Base-by-base conservation (phyloP, 2,329 filamentous ascomycete species). In the Blastomyces gilchristii region DNA sequence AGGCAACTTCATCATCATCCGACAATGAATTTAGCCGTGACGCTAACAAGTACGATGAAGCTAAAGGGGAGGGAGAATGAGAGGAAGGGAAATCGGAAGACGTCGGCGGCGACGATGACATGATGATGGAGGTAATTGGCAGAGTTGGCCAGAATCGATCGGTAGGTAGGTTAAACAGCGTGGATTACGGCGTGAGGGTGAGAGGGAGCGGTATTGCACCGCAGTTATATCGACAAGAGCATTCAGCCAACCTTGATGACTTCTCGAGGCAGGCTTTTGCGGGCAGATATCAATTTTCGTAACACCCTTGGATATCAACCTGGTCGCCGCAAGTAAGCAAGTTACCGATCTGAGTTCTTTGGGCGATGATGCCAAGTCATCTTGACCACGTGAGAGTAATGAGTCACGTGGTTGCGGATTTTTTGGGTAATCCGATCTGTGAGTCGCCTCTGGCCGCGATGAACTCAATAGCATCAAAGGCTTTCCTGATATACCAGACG, bases 31-130 rank as follows among this genome's bases (percentile, higher is more conserved):
- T 64, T 66, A 68, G 50, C 66, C 68, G 60, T 71, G 75, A 76
- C 53, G 74, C 68, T 47, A 77, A 69, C 70, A 78, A 75, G 65
- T 74, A 77, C 54, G 75, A 69, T 43, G 76, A 76, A 61, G 74
- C 71, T 54, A 73, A 72, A 64, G 74, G 72, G 39, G 75, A 77
- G 16, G 28, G 3, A 58, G 54, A 41, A 58, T 12, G 16, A 18
- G 11, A 25, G 12, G 60, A 53, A 28, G 39, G 9, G 28, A 61
- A 63, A 72, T 34, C 52, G 63, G 70, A 68, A 63, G 69, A 66
- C 25, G 71, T 67, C 18, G 65, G 62, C 34, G 71, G 68, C n/a
- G 65, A 62, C 63, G 67, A 68, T 43, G 75, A 73, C 69, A 74
- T 75, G 63, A 63, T 68, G 58, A 28, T 68, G 58, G 18, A 59